These are phyloP conservation scores for Eucalyptus regnans DNA, from an alignment of 345 rosid species.

Conservation along the genomic window DNA sequence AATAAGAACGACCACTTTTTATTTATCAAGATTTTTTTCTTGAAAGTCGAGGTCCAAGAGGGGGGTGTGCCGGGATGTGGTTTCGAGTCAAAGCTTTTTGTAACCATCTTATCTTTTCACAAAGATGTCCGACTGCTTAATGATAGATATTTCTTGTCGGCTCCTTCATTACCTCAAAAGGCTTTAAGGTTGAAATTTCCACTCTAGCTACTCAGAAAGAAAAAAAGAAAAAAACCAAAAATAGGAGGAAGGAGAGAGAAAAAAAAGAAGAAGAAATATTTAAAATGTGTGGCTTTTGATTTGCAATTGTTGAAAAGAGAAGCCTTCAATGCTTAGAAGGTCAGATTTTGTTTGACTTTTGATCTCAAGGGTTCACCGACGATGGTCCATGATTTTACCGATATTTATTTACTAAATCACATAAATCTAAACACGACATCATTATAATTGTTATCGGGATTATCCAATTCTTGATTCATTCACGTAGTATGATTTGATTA, in stretches of 20 bases:
- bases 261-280: fast-evolving
- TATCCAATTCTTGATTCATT: not conserved
- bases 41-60: not conserved
- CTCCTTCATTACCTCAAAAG: not conserved
- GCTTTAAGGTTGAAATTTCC: not conserved
- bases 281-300: not conserved
- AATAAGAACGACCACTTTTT: not conserved
- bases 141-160: not conserved
- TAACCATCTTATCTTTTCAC: not conserved
- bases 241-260: not conserved
- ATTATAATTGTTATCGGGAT: not conserved
- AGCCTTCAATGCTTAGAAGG: not conserved
- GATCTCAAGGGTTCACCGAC: not conserved
- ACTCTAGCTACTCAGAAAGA: not conserved
- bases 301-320: not conserved
- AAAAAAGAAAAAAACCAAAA: not conserved
- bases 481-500: not conserved
- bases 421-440: not conserved
- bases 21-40: not conserved
- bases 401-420: not conserved
- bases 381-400: not conserved
- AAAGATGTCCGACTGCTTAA: not conserved
- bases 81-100: not conserved
- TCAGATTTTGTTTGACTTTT: not conserved
- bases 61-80: not conserved